Base-by-base conservation (phyloP, 2,329 filamentous ascomycete genomes). In the Fusarium euwallaceae region DNA sequence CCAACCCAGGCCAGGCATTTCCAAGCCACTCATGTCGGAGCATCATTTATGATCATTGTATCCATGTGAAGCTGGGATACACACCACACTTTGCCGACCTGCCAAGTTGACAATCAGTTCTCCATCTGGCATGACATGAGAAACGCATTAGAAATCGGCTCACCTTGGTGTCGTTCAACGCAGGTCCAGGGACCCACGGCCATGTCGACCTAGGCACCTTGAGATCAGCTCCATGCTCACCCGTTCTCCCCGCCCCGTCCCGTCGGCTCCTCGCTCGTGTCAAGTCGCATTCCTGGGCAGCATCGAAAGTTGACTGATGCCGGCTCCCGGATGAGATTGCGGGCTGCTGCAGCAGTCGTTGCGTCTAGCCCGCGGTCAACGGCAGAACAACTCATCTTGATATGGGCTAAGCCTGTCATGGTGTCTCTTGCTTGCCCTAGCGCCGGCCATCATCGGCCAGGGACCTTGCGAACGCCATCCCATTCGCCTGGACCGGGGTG, bases 341-440 rank as follows among this genome's bases (percentile, higher is more conserved):
- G 34, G 61, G 39, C 34, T 55, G 34, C 34, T 60, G 53, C 56
- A 29, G 43, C 43, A 37, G 61, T 68, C 53, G 45, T 66, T 34
- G 34, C 22, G 39, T 29, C 51, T 51, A 27, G 51, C 45, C 51
- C 41, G 32, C 41, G 36, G 59, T 58, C 63, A 71, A 67, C 56
- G 41, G 58, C 22, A 69, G 61, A 62, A 67, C 41, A 68, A 51
- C 68, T 41, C 58, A 59, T 59, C 61, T 51, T 66, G 61, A 69
- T 37, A 43, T 29, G 58, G 66, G 66, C 72, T 78, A 78, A 68
- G 36, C 74, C 71, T 61, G 43, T 67, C 67, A 56, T 55, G 74
- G 72, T 34, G 64, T 65, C 62, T 53, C 67, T 69, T 75, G 69
- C 71, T 70, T 78, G 64, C 59, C 66, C 58, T 78, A 77, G 67